A percentile compares a stretch with the other conserved stretches of the same genome.
Conservation (phyloP, 225 moss, liverwort and hornwort genomes). For the Neckera pumila region DNA sequence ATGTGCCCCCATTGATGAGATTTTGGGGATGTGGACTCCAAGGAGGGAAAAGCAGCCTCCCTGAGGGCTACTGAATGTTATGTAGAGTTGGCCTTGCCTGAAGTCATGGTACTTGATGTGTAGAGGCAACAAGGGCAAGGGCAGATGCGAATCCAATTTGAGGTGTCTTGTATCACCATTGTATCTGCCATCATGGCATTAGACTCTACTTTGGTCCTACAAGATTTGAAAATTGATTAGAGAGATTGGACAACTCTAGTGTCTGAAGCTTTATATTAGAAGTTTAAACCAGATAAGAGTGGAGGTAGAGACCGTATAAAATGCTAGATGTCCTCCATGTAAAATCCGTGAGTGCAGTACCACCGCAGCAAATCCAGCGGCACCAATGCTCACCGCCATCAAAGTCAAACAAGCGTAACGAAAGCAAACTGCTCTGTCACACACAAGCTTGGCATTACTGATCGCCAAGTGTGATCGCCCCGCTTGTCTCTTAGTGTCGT, state of each 20-base stretch:
- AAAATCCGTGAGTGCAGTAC: background rate
- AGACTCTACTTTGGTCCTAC: background rate
- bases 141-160: background rate
- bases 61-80: no score
- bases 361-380: background rate
- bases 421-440: conserved; percentile 11
- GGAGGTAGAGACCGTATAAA: background rate
- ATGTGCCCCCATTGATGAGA: no score
- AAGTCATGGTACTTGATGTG: background rate
- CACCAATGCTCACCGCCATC: conserved; percentile 8
- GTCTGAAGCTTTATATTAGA: no score
- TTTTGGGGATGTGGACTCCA: no score
- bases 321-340: background rate
- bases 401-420: conserved; percentile 8
- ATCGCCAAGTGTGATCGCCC: background rate
- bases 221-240: background rate
- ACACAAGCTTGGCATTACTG: background rate
- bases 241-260: background rate
- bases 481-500: background rate
- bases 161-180: background rate
- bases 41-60: no score
- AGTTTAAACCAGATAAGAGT: background rate
- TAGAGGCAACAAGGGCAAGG: background rate
- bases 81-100: background rate
- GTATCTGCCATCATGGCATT: background rate